A percentile compares a stretch with the other conserved stretches of the same genome.
Conservation (phyloP, 495 filamentous ascomycete species). For the Pyronema omphalodes region DNA sequence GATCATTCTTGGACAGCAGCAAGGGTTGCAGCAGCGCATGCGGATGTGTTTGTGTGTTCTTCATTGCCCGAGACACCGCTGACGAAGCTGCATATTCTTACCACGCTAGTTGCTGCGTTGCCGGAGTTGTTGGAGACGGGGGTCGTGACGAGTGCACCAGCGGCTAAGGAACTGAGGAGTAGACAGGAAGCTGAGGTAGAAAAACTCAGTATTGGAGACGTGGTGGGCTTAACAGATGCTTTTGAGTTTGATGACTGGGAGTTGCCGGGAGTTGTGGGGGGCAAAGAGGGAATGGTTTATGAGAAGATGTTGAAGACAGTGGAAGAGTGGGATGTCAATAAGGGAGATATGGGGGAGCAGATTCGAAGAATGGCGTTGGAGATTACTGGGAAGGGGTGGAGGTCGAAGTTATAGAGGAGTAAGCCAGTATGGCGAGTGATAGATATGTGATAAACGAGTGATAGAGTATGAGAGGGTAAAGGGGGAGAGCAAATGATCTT, state of each 20-base stretch:
- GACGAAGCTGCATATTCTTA: slow-evolving; percentile 9
- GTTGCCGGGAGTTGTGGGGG: slow-evolving; percentile 10
- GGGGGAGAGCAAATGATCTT: too few species aligned
- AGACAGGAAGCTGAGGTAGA: slow-evolving; percentile 13
- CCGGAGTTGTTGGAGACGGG: slow-evolving; percentile 20
- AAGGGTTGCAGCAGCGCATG: slow-evolving; percentile 15
- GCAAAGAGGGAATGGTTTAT: slow-evolving; percentile 15
- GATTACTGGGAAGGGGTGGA: not conserved
- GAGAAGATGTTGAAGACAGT: slow-evolving; percentile 15
- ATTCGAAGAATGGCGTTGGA: not conserved
- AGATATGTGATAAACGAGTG: too few species aligned
- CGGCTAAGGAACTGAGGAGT: slow-evolving; percentile 8
- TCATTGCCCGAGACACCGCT: slow-evolving; percentile 8
- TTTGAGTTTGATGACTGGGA: slow-evolving; percentile 17
- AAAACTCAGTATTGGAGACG: slow-evolving; percentile 9
- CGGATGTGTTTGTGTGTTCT: slow-evolving; percentile 18
- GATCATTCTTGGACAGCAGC: slow-evolving; percentile 11
- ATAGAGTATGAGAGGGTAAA: too few species aligned
- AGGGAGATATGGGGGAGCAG: slow-evolving; percentile 10
- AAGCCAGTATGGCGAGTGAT: too few species aligned
- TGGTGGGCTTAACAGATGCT: slow-evolving; percentile 15
- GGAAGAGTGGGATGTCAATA: slow-evolving; percentile 6
- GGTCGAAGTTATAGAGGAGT: not conserved
- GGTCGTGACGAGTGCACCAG: slow-evolving; percentile 12
- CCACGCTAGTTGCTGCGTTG: slow-evolving; percentile 11